Evolutionary conservation across 2,329 filamentous ascomycete species (phyloP).

Genomic region (Xylariaceae sp.): DNA sequence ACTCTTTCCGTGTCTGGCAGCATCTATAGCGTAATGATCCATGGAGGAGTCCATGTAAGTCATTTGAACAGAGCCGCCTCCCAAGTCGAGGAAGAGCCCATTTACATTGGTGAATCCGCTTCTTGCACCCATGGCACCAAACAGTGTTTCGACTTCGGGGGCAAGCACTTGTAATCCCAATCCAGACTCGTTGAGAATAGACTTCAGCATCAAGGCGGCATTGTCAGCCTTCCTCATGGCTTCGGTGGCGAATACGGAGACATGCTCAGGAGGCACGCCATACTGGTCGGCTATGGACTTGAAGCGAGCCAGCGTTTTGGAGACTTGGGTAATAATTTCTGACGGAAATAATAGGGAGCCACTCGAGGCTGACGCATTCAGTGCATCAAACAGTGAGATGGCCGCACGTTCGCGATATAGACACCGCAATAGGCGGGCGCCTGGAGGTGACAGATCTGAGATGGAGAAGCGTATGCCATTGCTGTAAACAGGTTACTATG

Average conservation of each 20-base stretch:
- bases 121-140: constrained; percentile 77
- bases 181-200: constrained; percentile 56
- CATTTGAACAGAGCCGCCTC: constrained; percentile 64
- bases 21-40: constrained; percentile 41
- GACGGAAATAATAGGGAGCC: constrained; percentile 35
- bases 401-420: constrained; percentile 70
- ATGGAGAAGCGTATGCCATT: constrained; percentile 94
- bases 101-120: constrained; percentile 62
- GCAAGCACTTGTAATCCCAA: constrained; percentile 65
- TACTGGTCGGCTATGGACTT: constrained; percentile 62
- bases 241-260: constrained; percentile 78
- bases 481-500: constrained; percentile 34
- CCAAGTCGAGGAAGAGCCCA: constrained; percentile 80
- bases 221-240: constrained; percentile 79
- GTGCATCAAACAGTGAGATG: constrained; percentile 82
- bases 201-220: constrained; percentile 55
- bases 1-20: constrained; percentile 47
- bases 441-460: constrained; percentile 66
- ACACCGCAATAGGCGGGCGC: constrained; percentile 65
- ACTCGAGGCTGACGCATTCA: constrained; percentile 41
- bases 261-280: constrained; percentile 55
- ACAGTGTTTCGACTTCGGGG: constrained; percentile 72
- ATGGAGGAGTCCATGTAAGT: constrained; percentile 49
- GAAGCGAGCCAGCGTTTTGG: constrained; percentile 62
- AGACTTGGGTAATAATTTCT: constrained; percentile 57